Evolutionary conservation across 2,329 filamentous ascomycete genomes (phyloP).

Genomic region (Pseudopithomyces chartarum): DNA sequence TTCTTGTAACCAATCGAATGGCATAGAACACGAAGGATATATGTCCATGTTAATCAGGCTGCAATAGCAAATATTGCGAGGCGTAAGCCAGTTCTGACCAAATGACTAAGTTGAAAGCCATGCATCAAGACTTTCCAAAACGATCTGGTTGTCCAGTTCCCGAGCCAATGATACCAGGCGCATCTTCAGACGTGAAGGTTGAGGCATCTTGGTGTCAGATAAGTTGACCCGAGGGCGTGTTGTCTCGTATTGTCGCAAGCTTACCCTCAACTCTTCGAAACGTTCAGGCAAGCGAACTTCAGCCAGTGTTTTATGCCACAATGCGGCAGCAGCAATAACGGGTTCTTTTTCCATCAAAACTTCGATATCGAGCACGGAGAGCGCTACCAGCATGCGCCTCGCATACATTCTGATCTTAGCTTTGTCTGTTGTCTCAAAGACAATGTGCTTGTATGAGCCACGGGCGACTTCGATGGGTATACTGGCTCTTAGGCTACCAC

Average conservation of each 20-base stretch:
- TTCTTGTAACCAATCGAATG: background rate
- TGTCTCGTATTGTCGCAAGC: conserved; percentile 4
- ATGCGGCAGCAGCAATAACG: conserved; percentile 1
- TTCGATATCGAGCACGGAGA: conserved; percentile 4
- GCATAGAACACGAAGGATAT: background rate
- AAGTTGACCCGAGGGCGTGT: conserved; percentile 3
- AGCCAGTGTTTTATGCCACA: conserved; percentile 12
- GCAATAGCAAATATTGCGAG: no score
- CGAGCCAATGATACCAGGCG: background rate
- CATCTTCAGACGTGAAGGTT: background rate
- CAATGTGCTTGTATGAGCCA: conserved; percentile 10
- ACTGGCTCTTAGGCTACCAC: conserved; percentile 6
- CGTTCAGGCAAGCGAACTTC: conserved; percentile 1
- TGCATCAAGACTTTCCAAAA: background rate
- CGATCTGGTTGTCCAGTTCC: background rate
- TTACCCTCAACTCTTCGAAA: background rate
- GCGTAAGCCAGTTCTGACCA: background rate
- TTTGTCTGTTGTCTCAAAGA: conserved; percentile 1
- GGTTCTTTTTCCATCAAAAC: background rate
- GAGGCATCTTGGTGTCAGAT: conserved; percentile 6
- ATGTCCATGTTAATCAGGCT: background rate
- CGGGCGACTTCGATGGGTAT: conserved; percentile 10
- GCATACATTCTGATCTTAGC: conserved; percentile 5
- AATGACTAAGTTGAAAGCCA: background rate
- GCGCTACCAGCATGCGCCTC: conserved; percentile 6